Percentiles rank a stretch among this genome's conserved stretches.
phyloP scores from a whole-genome alignment of 2,329 filamentous ascomycete species.

The Fusarium sp. region DNA sequence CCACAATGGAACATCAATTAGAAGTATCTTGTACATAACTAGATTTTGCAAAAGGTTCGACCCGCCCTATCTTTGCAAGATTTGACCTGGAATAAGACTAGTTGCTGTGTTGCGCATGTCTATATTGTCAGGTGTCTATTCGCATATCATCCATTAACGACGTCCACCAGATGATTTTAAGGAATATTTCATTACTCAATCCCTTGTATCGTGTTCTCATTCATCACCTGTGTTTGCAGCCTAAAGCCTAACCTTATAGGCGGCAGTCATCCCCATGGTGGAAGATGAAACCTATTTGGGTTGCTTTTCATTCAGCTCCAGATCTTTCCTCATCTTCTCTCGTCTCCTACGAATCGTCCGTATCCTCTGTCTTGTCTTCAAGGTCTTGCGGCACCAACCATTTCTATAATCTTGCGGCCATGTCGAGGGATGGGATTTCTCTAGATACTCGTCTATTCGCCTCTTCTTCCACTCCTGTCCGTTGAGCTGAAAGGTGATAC shows the following conservation, averaged over 20 bases:
- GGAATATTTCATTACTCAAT: no score
- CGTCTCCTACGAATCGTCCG: not conserved
- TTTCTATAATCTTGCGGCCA: not conserved
- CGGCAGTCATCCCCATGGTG: no score
- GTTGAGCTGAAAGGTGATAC: not conserved
- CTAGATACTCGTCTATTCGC: not conserved
- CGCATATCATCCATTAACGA: not conserved
- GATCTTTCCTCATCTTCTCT: not conserved
- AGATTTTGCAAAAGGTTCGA: no score
- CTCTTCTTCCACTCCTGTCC: not conserved
- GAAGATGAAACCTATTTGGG: fast-evolving
- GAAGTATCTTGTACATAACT: no score
- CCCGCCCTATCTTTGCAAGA: not conserved
- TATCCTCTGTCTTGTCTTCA: not conserved
- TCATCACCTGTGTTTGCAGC: no score
- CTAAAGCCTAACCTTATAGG: no score
- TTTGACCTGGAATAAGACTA: not conserved
- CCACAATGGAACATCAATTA: not conserved
- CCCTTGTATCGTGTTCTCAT: no score
- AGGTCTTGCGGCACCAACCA: not conserved
- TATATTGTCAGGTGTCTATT: not conserved
- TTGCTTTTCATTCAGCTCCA: not conserved
- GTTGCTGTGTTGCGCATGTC: not conserved
- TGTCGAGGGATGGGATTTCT: not conserved
- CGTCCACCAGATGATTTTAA: fast-evolving